Evolutionary conservation across 129 eudicot genomes (phyloP), one percentile per base, ranked within the genome.

Genomic region (Flaveria trinervia): DNA sequence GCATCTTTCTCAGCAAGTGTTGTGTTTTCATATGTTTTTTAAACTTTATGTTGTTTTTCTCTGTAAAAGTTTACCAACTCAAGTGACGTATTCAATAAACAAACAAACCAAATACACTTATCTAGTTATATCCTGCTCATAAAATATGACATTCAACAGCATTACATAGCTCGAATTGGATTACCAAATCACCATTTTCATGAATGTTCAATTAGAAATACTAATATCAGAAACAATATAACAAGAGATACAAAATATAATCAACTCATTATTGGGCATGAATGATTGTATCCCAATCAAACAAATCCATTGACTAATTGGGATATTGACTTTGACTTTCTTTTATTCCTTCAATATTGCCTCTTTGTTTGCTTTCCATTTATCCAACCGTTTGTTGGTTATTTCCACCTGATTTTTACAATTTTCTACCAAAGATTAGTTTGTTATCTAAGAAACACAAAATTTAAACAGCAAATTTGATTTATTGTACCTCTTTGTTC

Each of bases 331-430:
- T 57, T 48, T 49, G 73, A 72, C 55, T 50, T 36, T 61, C 23
- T 70, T 25, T n/a, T 68, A 84, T 9, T 83, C 72, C 51, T 83
- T 78, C 52, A 74, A n/a, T 28, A 79, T 70, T 15, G 84, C 76
- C 65, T 77, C 77, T 20, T 76, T 79, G 12, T 46, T 64, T 39
- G 78, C 89, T 46, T 87, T 92, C 96, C 96, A 92, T 80, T 82
- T 83, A 67, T 85, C 84, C 89, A 92, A 44, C 12, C 89, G 84
- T 48, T 80, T 84, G 54, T 8, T 76, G 14, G 92, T 84, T 45
- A 83, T 89, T 83, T 87, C 89, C 80, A 92, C 96, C 96, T 92
- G 86, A 23, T 68, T 77, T 60, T 71, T 72, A 45, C 20, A 77
- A 43, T 3, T 54, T 10, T 23, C 15, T n/a, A 44, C 26, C 33